Conservation (phyloP, 306 rosid species). For the Corylus americana region DNA sequence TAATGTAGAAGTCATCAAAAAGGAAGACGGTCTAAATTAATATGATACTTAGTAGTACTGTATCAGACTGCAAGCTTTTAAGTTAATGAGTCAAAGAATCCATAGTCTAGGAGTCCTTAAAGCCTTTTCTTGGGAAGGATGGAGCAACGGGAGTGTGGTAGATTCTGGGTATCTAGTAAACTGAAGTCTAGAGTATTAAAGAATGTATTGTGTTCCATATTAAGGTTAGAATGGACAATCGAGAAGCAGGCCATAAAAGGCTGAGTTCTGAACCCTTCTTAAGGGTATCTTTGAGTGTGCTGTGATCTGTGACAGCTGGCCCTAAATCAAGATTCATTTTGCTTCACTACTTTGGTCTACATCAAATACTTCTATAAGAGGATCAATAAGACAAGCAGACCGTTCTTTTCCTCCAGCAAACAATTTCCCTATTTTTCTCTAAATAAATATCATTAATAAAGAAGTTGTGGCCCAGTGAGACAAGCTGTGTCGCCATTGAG, state of each 20-base stretch:
- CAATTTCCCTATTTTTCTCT: neutral
- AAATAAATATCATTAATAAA: neutral
- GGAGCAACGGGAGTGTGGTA: neutral
- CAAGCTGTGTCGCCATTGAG: neutral
- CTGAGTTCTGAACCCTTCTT: neutral
- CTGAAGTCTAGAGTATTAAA: neutral
- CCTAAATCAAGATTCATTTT: neutral
- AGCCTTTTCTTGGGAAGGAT: neutral
- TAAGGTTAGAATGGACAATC: neutral
- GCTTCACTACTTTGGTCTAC: neutral
- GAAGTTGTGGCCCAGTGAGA: conserved; percentile 3
- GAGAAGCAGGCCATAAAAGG: neutral
- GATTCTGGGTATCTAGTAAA: neutral
- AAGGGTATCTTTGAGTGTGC: neutral
- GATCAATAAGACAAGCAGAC: neutral
- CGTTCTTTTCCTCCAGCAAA: neutral
- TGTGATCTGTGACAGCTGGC: neutral
- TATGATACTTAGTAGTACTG: too few relatives aligned
- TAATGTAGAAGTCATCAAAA: neutral
- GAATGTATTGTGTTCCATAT: neutral
- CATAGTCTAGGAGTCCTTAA: neutral
- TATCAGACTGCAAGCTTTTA: too few relatives aligned
- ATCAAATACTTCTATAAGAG: neutral
- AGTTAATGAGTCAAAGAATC: neutral
- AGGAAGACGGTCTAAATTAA: too few relatives aligned